Percentiles rank a stretch among this genome's conserved stretches.
These are phyloP conservation scores for Senecio squalidus DNA, from an alignment of 140 eudicot species.

Conservation along the genomic window DNA sequence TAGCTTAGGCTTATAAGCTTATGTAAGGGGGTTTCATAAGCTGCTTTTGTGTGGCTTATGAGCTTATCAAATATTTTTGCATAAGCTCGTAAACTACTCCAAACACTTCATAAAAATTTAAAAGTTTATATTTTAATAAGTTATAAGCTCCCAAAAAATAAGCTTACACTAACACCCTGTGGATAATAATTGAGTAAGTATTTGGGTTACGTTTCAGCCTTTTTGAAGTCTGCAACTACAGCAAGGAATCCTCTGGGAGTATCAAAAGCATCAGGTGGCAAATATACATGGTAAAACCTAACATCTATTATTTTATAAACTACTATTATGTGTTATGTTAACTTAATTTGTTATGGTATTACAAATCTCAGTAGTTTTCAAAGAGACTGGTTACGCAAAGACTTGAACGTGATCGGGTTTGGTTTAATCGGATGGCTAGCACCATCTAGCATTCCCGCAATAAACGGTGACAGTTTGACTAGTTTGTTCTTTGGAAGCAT, in stretches of 20 bases:
- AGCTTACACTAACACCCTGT: no score
- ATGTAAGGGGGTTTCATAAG: no score
- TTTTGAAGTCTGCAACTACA: conserved; percentile 43
- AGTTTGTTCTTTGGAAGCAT: conserved; percentile 86
- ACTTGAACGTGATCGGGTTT: conserved; percentile 88
- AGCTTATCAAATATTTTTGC: no score
- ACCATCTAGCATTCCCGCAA: conserved; percentile 83
- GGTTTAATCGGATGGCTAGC: conserved; percentile 95
- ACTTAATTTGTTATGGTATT: background rate
- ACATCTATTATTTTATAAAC: background rate
- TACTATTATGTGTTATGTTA: background rate
- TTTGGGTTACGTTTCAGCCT: conserved; percentile 35
- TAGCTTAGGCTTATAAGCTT: no score
- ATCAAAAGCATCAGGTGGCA: conserved; percentile 56
- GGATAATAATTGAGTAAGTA: background rate
- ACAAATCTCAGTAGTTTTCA: conserved; percentile 37
- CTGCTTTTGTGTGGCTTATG: no score
- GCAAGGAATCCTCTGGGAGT: conserved; percentile 66
- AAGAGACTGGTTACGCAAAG: conserved; percentile 87
- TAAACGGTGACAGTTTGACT: conserved; percentile 82
- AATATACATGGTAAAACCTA: conserved; percentile 59
- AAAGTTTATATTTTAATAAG: no score
- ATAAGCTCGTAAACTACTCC: no score
- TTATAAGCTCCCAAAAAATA: no score
- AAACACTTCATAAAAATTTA: no score